A percentile compares a stretch with the other conserved stretches of the same genome.
These are phyloP conservation scores for Brassica incana DNA, from an alignment of 345 rosid species.

Conservation along the genomic window DNA sequence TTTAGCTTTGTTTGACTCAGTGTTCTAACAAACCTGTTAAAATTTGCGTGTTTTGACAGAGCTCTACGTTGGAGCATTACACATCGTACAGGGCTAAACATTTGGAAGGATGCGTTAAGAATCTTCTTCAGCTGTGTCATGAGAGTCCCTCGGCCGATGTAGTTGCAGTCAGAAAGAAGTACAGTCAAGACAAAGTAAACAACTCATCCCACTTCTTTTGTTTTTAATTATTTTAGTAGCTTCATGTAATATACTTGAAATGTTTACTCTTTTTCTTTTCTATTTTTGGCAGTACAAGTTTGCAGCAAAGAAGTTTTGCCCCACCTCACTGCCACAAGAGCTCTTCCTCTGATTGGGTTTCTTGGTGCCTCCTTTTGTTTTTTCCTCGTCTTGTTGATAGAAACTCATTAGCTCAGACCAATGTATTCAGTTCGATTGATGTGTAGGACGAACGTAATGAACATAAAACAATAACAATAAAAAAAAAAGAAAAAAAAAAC, in stretches of 20 bases:
- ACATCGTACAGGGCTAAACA: slow-evolving; percentile 70
- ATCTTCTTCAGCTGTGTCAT: slow-evolving; percentile 63
- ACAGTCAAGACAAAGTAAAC: slow-evolving; percentile 83
- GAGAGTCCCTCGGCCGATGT: slow-evolving; percentile 49
- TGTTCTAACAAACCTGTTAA: not conserved
- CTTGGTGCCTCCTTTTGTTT: not conserved
- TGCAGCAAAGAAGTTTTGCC: slow-evolving; percentile 81
- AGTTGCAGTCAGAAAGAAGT: slow-evolving; percentile 83
- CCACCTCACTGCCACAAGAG: slow-evolving; percentile 65
- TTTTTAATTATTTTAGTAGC: not conserved
- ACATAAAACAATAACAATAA: not conserved
- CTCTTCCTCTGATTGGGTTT: slow-evolving; percentile 50
- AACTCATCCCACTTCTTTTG: not conserved
- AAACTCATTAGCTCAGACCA: not conserved
- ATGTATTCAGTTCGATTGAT: slow-evolving; percentile 10
- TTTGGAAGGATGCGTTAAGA: slow-evolving; percentile 66
- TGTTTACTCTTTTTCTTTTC: not conserved
- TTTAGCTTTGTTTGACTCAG: not conserved
- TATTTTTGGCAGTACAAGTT: slow-evolving; percentile 63
- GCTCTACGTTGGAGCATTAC: slow-evolving; percentile 79
- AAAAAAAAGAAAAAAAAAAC: not conserved
- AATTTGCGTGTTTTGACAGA: slow-evolving; percentile 45
- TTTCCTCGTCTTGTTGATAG: slow-evolving; percentile 4
- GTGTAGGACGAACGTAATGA: slow-evolving; percentile 7
- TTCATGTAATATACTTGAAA: not conserved